These are phyloP conservation scores for Lipomyces sp. DNA, from an alignment of 805 yeast species.

Conservation along the genomic window DNA sequence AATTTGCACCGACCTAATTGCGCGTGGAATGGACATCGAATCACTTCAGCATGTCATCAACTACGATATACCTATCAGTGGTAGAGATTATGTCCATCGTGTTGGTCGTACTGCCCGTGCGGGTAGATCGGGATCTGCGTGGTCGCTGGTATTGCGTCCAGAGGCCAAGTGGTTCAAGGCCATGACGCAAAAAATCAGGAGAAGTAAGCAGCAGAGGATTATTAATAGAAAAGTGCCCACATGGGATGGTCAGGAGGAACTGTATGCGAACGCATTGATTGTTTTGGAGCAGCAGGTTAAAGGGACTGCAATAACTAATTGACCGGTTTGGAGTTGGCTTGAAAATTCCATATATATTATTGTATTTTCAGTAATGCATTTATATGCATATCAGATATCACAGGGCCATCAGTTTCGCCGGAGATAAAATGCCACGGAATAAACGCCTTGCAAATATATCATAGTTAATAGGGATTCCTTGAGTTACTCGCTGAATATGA, in stretches of 20 bases:
- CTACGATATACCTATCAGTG: constrained; percentile 86
- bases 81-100: constrained; percentile 92
- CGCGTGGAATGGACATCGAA: constrained; percentile 90
- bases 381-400: too few relatives aligned
- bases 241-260: constrained; percentile 47
- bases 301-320: constrained; percentile 1
- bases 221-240: constrained; percentile 40
- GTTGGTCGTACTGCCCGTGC: constrained; percentile 99
- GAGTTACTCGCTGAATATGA: too few relatives aligned
- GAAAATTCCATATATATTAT: too few relatives aligned
- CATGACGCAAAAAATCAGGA: constrained; percentile 35
- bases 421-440: too few relatives aligned
- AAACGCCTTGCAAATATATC: too few relatives aligned
- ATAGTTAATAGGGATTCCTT: too few relatives aligned
- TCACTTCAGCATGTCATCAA: constrained; percentile 77
- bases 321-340: too few relatives aligned
- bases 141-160: constrained; percentile 76
- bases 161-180: constrained; percentile 60
- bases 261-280: constrained; percentile 54
- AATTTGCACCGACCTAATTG: constrained; percentile 85
- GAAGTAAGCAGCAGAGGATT: constrained; percentile 40
- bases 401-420: too few relatives aligned
- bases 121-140: constrained; percentile 72
- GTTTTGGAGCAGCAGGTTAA: constrained; percentile 51
- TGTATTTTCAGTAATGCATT: too few relatives aligned